Conservation (phyloP, 192 early-diverging fungal species). For the Obelidium mucronatum region DNA sequence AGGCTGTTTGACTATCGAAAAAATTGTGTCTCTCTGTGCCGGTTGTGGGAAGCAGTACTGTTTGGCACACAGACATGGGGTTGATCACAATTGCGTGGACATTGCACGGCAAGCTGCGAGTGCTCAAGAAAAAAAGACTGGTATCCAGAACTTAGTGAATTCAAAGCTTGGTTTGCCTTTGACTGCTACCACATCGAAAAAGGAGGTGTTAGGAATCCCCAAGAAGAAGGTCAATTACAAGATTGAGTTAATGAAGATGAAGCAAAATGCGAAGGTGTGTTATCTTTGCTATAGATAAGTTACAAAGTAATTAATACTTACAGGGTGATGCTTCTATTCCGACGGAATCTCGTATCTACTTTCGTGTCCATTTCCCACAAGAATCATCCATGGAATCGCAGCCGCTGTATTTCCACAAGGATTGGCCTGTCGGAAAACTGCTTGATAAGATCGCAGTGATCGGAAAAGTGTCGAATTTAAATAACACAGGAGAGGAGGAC, state of each 20-base stretch:
- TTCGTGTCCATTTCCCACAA: conserved; percentile 27
- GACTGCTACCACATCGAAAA: neutral
- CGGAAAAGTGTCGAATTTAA: conserved; percentile 15
- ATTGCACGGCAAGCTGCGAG: neutral
- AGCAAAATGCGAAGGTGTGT: conserved; percentile 32
- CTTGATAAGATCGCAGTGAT: conserved; percentile 20
- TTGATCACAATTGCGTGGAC: conserved; percentile 9
- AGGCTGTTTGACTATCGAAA: conserved; percentile 21
- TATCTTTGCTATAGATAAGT: too few relatives aligned
- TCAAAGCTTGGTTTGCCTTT: neutral
- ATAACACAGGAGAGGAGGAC: conserved; percentile 15
- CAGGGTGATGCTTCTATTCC: conserved; percentile 33
- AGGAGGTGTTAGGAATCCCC: neutral
- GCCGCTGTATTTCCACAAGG: conserved; percentile 33
- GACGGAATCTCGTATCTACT: conserved; percentile 15
- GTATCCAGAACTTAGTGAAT: conserved; percentile 3
- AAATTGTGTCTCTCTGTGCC: conserved; percentile 25
- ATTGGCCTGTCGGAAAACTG: conserved; percentile 34
- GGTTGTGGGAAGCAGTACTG: conserved; percentile 18
- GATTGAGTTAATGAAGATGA: conserved; percentile 42
- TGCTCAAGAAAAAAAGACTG: conserved; percentile 27
- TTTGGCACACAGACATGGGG: conserved; percentile 30
- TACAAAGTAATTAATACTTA: neutral
- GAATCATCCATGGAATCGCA: conserved; percentile 4
- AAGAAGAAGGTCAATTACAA: conserved; percentile 30